Evolutionary conservation across 2,329 filamentous ascomycete genomes (phyloP).

Genomic region (Xylaria sp.): DNA sequence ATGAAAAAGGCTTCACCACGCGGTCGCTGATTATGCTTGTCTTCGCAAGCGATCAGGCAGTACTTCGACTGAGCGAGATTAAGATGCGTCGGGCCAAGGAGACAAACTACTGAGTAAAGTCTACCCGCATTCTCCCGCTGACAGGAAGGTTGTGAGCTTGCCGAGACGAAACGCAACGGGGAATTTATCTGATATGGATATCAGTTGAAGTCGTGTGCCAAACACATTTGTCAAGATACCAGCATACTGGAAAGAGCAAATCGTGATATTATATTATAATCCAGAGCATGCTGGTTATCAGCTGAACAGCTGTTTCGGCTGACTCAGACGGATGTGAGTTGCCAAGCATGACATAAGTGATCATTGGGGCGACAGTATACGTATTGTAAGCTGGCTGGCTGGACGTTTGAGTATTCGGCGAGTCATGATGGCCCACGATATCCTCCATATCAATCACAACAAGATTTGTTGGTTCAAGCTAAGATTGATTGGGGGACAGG

Average conservation of each 20-base stretch:
- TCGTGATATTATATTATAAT: neutral
- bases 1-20: neutral
- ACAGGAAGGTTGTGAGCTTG: too few relatives aligned
- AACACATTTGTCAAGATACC: neutral
- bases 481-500: neutral
- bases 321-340: neutral
- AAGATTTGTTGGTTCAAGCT: neutral
- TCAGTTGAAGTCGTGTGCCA: too few relatives aligned
- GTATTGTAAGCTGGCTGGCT: too few relatives aligned
- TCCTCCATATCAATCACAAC: neutral
- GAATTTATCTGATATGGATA: neutral
- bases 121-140: neutral
- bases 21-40: conserved; percentile 1
- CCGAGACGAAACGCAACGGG: neutral
- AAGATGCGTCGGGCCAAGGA: neutral
- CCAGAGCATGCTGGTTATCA: neutral
- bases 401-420: neutral
- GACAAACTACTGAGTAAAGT: neutral
- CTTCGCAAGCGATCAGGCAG: conserved; percentile 29
- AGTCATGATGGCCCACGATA: neutral
- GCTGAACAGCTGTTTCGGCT: neutral
- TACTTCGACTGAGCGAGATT: conserved; percentile 32
- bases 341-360: neutral
- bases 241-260: neutral
- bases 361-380: too few relatives aligned